Conservation (phyloP, 176 grass and related monocot species). For the Pontederia crassipes region DNA sequence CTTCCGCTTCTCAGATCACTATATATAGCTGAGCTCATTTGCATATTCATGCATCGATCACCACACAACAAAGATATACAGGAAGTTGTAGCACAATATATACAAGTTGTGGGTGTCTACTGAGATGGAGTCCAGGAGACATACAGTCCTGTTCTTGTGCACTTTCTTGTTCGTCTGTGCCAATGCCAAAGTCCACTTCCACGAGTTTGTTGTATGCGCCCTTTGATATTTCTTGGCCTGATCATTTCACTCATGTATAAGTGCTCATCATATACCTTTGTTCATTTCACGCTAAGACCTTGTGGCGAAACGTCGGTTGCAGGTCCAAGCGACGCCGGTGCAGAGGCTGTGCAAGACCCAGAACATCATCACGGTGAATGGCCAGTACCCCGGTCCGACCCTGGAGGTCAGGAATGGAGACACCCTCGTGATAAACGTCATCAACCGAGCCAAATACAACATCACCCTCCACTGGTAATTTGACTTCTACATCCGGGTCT, state of each 20-base stretch:
- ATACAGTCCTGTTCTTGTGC: too few species aligned
- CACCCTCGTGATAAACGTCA: constrained; percentile 62
- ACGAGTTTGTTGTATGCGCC: constrained; percentile 9
- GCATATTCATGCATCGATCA: too few species aligned
- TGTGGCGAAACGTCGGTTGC: background rate
- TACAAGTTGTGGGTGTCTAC: too few species aligned
- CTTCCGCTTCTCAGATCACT: too few species aligned
- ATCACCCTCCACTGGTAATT: constrained; percentile 79
- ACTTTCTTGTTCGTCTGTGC: background rate
- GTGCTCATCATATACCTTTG: background rate
- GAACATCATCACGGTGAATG: constrained; percentile 52
- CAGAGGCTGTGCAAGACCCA: constrained; percentile 80
- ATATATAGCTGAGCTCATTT: too few species aligned
- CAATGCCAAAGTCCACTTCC: constrained; percentile 1
- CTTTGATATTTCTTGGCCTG: too few species aligned
- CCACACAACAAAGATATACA: too few species aligned
- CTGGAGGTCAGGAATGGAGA: constrained; percentile 61
- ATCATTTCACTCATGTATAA: background rate
- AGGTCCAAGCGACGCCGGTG: constrained; percentile 60
- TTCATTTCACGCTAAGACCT: background rate
- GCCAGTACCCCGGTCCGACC: constrained; percentile 43
- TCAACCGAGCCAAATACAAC: constrained; percentile 72
- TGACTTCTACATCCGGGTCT: background rate
- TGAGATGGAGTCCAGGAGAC: too few species aligned
- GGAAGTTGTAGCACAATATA: too few species aligned